Evolutionary conservation across 2,329 filamentous ascomycete species (phyloP), one percentile per base, ranked within the genome.

Genomic region (Colletotrichum orchidophilum): DNA sequence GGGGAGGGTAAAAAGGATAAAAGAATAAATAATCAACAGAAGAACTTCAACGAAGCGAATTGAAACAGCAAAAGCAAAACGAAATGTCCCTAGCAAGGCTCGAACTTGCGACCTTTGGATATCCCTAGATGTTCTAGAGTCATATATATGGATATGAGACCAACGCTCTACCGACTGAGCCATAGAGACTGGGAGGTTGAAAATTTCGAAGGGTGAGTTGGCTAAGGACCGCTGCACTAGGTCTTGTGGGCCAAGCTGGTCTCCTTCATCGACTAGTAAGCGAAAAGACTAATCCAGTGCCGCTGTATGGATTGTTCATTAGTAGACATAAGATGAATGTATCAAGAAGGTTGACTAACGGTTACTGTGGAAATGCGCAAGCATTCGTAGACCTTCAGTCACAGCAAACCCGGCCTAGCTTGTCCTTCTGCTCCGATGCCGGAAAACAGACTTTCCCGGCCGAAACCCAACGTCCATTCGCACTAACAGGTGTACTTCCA

Each of bases 161-260:
- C 69, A 69, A 71, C 64, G 69, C 69, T 69, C 69, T 71, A 46
- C 69, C 69, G 26, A 71, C 69, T 71, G 69, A 69, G 69, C 69
- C 69, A 68, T 46, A 66, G 65, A 71, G 64, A 68, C 63, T 63
- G 24, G 39, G 50, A 62, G 46, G 29, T 67, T 58, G 59, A 3
- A 1, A 0, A 0, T 0, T 0, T 0, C 0, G 1, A 11, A 18
- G 24, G 11, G 39, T 24, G 27, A 57, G 35, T 50, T 57, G 3
- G 49, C 27, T 55, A 60, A 60, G 18, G n/a, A 9, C 8, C 3
- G 27, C 21, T 11, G 18, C 3, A 39, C 13, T 9, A 18, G 27
- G 39, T 18, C 24, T 5, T 1, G 27, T 50, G 39, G n/a, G 24
- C 1, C 21, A 8, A 24, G 13, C 6, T 24, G 55, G 18, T 46